Evolutionary conservation across 352 stramenopile genomes (phyloP).

Genomic region (Phytophthora ramorum): DNA sequence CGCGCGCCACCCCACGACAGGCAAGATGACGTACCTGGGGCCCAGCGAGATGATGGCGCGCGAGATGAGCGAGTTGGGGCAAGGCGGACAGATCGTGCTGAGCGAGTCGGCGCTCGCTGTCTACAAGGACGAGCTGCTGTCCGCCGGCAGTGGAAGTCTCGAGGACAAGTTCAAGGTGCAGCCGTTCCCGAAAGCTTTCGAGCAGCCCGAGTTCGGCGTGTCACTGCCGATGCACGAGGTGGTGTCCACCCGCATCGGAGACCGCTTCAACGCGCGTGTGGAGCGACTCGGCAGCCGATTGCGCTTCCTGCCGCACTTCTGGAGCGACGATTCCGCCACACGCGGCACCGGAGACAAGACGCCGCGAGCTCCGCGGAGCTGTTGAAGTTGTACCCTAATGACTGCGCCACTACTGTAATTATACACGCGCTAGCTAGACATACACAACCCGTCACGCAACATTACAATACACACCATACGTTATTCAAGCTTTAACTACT

Average conservation of each 20-base stretch:
- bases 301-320: slow-evolving; percentile 35
- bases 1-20: slow-evolving; percentile 73
- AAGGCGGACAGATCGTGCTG: slow-evolving; percentile 76
- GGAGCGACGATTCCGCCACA: slow-evolving; percentile 31
- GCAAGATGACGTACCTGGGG: slow-evolving; percentile 82
- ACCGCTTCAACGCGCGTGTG: slow-evolving; percentile 40
- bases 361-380: slow-evolving; percentile 7
- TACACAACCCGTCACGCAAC: not conserved
- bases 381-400: slow-evolving; percentile 18
- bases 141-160: slow-evolving; percentile 1
- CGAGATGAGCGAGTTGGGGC: slow-evolving; percentile 70
- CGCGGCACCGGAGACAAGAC: not conserved
- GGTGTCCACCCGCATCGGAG: slow-evolving; percentile 43
- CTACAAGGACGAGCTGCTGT: slow-evolving; percentile 51
- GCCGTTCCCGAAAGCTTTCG: slow-evolving; percentile 34
- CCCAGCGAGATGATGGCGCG: slow-evolving; percentile 71
- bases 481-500: not conserved
- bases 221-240: slow-evolving; percentile 52
- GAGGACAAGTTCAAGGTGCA: slow-evolving; percentile 44
- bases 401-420: not conserved
- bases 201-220: slow-evolving; percentile 47
- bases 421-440: not conserved
- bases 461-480: not conserved
- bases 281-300: slow-evolving; percentile 20
- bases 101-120: slow-evolving; percentile 54